Percentiles rank a stretch among this genome's conserved stretches.
These are phyloP conservation scores for Penicillium paneum DNA, from an alignment of 2,329 filamentous ascomycete species.

Conservation along the genomic window DNA sequence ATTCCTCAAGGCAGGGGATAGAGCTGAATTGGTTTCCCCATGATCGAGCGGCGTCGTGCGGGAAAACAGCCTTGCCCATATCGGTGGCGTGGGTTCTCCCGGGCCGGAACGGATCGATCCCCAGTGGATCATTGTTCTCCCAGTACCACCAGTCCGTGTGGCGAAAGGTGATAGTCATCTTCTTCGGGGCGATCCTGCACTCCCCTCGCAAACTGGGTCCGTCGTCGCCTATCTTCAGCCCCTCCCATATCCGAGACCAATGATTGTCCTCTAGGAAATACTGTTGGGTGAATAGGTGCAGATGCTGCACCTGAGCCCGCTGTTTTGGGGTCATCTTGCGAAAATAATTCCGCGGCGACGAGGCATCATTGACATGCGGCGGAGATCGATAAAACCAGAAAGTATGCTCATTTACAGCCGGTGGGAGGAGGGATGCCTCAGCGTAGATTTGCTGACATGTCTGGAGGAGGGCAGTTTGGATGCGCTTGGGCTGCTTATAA, in stretches of 20 bases:
- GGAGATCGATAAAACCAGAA: conserved; percentile 29
- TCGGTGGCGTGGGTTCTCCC: neutral
- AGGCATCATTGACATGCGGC: conserved; percentile 14
- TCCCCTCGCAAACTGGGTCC: conserved; percentile 11
- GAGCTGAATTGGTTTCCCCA: conserved; percentile 10
- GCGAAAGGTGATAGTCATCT: conserved; percentile 26
- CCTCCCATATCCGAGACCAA: neutral
- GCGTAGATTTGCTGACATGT: conserved; percentile 41
- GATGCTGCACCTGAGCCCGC: conserved; percentile 13
- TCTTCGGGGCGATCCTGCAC: conserved; percentile 13
- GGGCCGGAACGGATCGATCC: conserved; percentile 27
- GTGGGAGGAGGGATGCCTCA: conserved; percentile 38
- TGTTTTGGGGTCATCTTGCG: conserved; percentile 21
- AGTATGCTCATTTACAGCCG: conserved; percentile 29
- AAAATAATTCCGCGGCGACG: conserved; percentile 14
- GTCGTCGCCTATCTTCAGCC: neutral
- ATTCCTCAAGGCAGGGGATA: conserved; percentile 14
- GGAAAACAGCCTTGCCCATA: neutral
- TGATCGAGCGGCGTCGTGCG: neutral
- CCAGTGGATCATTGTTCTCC: conserved; percentile 25
- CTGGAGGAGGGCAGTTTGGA: conserved; percentile 34
- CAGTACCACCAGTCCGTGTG: conserved; percentile 33
- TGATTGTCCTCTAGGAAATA: conserved; percentile 15
- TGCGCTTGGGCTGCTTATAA: conserved; percentile 29
- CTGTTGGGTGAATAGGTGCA: conserved; percentile 31